Percentiles rank a stretch among this genome's conserved stretches.
phyloP scores from a whole-genome alignment of 2,329 filamentous ascomycete species.

The Colletotrichum aenigma region DNA sequence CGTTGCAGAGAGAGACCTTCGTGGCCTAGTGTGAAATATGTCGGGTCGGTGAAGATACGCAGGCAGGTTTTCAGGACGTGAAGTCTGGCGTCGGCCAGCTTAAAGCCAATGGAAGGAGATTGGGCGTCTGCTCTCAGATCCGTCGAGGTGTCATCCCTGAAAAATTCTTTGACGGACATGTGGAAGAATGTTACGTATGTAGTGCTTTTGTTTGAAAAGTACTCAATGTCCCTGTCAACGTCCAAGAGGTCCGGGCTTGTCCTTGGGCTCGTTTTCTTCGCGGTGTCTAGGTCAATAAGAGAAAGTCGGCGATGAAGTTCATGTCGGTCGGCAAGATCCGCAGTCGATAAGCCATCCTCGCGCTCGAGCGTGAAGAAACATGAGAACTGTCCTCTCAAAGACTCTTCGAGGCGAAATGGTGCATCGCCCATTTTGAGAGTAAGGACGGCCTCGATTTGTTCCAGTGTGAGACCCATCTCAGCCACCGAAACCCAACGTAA shows the following conservation, averaged over 20 bases:
- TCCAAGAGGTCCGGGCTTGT: constrained; percentile 33
- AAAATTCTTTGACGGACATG: constrained; percentile 42
- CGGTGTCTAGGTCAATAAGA: neutral
- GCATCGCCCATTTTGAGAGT: constrained; percentile 46
- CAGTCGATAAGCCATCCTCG: constrained; percentile 46
- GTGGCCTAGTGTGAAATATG: constrained; percentile 19
- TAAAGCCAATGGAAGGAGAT: constrained; percentile 35
- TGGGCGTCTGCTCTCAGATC: constrained; percentile 15
- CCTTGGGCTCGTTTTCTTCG: constrained; percentile 22
- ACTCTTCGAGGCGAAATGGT: constrained; percentile 44
- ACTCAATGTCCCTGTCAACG: constrained; percentile 38
- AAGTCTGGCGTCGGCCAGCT: constrained; percentile 35
- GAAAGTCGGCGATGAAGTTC: constrained; percentile 29
- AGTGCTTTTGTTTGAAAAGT: constrained; percentile 44
- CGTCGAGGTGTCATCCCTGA: constrained; percentile 34
- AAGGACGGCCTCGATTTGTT: constrained; percentile 47
- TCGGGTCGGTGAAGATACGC: constrained; percentile 39
- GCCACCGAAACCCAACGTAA: constrained; percentile 51
- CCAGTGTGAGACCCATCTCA: constrained; percentile 45
- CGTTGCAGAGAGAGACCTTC: constrained; percentile 24
- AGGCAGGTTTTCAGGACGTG: constrained; percentile 43
- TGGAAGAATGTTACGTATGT: constrained; percentile 45
- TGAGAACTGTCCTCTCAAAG: constrained; percentile 46
- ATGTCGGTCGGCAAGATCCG: constrained; percentile 42
- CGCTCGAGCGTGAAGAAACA: constrained; percentile 51